Evolutionary conservation across 805 yeast species (phyloP).

Genomic region (Candida yuanshanica): DNA sequence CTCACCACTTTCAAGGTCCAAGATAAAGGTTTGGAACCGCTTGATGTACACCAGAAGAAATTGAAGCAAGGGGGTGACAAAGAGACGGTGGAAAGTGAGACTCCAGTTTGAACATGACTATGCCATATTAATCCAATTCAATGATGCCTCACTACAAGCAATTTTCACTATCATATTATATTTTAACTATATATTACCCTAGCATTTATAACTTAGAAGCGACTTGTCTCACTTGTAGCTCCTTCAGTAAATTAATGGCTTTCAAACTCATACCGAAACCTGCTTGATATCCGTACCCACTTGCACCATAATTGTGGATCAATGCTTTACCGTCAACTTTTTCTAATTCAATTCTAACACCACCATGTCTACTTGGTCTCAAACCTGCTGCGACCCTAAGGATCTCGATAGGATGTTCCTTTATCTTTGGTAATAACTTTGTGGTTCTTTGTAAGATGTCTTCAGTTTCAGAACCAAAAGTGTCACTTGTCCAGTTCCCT

Average conservation of each 20-base stretch:
- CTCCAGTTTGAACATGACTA: no score
- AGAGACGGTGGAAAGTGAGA: no score
- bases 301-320: slow-evolving; percentile 69
- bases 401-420: slow-evolving; percentile 42
- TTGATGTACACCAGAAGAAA: background rate
- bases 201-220: slow-evolving; percentile 8
- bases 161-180: background rate
- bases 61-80: background rate
- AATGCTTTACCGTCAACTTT: slow-evolving; percentile 33
- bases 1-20: background rate
- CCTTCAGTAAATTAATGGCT: slow-evolving; percentile 34
- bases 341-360: slow-evolving; percentile 63
- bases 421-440: slow-evolving; percentile 43
- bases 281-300: slow-evolving; percentile 63
- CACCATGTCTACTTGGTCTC: slow-evolving; percentile 74
- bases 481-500: slow-evolving; percentile 56
- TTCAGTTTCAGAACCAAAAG: slow-evolving; percentile 50
- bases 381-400: slow-evolving; percentile 66
- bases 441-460: slow-evolving; percentile 59
- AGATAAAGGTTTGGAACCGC: slow-evolving; percentile 3
- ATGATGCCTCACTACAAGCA: background rate
- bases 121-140: background rate
- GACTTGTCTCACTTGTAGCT: slow-evolving; percentile 3
- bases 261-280: slow-evolving; percentile 54
- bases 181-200: no score